Evolutionary conservation across 2,329 filamentous ascomycete species (phyloP).

Genomic region (Cordyceps pruinosa): DNA sequence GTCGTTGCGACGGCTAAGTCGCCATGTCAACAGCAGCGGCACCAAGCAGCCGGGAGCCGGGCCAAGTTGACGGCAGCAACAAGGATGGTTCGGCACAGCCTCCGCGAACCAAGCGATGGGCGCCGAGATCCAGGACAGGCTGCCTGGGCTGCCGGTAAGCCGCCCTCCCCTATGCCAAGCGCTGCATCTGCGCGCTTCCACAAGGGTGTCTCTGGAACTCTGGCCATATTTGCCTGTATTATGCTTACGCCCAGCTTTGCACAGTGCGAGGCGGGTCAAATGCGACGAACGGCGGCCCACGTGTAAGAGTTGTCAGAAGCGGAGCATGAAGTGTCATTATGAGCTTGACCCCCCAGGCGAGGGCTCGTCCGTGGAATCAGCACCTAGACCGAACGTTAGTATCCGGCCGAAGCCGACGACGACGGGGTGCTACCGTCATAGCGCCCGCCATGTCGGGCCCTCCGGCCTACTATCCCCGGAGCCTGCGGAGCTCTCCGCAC

Average conservation of each 20-base stretch:
- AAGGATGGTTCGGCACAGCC: neutral
- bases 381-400: neutral
- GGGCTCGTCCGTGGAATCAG: neutral
- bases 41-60: neutral
- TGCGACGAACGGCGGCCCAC: neutral
- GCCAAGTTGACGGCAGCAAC: neutral
- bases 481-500: neutral
- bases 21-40: neutral
- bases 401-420: neutral
- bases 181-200: neutral
- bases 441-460: neutral
- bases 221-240: neutral
- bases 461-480: neutral
- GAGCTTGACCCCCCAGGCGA: neutral
- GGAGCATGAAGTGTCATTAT: neutral
- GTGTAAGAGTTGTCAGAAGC: neutral
- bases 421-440: neutral
- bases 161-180: neutral
- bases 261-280: neutral
- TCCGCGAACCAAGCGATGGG: neutral
- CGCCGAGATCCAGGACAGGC: neutral
- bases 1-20: neutral
- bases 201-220: neutral
- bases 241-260: neutral
- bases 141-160: neutral